Percentiles rank a stretch among this genome's conserved stretches.
Evolutionary conservation across 139 green algal genomes (phyloP).

Genomic region (Micromonas pusilla): DNA sequence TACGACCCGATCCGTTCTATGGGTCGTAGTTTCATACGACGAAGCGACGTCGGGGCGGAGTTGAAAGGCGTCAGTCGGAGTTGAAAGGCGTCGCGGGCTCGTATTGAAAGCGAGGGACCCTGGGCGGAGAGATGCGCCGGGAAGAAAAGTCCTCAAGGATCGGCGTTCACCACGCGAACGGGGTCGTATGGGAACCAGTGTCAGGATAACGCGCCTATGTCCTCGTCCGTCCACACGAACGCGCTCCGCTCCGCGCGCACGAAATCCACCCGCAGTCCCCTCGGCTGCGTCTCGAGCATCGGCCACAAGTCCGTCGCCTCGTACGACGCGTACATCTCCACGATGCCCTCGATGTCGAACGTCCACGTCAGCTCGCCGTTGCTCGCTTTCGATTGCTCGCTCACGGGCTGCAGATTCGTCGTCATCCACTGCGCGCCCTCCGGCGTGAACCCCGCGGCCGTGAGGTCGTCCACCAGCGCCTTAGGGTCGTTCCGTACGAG

Average conservation of each 20-base stretch:
- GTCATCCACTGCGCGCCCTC: constrained; percentile 43
- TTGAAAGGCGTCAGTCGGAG: too few relatives aligned
- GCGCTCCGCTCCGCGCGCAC: constrained; percentile 12
- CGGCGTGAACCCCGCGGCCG: constrained; percentile 31
- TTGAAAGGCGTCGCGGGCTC: too few relatives aligned
- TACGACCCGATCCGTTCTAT: background rate
- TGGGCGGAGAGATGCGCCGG: too few relatives aligned
- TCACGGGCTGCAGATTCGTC: constrained; percentile 68
- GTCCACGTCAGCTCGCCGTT: constrained; percentile 53
- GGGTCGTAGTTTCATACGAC: too few relatives aligned
- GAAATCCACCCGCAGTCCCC: constrained; percentile 18
- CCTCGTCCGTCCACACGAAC: constrained; percentile 18
- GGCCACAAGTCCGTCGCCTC: constrained; percentile 26
- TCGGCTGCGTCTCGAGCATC: constrained; percentile 39
- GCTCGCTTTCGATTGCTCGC: background rate
- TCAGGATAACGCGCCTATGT: too few relatives aligned
- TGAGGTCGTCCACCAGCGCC: constrained; percentile 49
- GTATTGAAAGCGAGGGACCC: too few relatives aligned
- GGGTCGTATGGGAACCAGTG: constrained; percentile 71
- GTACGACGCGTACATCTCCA: constrained; percentile 60
- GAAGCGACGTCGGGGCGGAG: constrained; percentile 66
- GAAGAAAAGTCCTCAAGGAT: too few relatives aligned
- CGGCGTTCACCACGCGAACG: too few relatives aligned
- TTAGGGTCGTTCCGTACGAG: too few relatives aligned
- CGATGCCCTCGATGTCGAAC: constrained; percentile 82